These are phyloP conservation scores for Mucuna pruriens DNA, from an alignment of 306 rosid species.

Conservation along the genomic window DNA sequence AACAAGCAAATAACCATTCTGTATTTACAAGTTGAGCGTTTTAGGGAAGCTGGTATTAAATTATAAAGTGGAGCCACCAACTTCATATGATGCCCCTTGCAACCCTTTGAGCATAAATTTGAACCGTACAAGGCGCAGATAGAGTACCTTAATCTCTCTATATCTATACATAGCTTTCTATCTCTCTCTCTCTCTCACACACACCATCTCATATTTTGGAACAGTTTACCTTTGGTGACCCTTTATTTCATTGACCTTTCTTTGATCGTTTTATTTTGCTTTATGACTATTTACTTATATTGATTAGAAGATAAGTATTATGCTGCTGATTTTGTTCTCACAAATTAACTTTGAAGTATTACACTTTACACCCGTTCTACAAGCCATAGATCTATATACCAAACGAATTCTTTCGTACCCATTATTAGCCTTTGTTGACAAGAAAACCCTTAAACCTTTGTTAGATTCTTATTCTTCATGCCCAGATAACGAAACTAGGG, in stretches of 20 bases:
- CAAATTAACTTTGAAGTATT: constrained; percentile 27
- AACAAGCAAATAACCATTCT: background rate
- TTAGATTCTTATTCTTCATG: constrained; percentile 29
- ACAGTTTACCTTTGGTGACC: background rate
- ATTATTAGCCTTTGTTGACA: constrained; percentile 6
- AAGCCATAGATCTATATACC: constrained; percentile 26
- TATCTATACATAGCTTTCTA: background rate
- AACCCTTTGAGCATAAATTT: constrained; percentile 16
- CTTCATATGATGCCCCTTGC: background rate
- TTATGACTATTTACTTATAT: background rate
- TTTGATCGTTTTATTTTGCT: background rate
- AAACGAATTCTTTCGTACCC: constrained; percentile 2
- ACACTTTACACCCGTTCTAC: background rate
- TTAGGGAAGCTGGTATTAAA: background rate
- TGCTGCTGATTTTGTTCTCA: background rate
- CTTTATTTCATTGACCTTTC: background rate
- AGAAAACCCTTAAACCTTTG: background rate
- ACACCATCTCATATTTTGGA: background rate
- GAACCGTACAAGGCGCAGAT: background rate
- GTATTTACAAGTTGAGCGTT: background rate
- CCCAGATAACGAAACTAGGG: background rate
- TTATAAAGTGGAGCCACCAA: background rate
- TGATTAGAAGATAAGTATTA: background rate
- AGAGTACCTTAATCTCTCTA: background rate
- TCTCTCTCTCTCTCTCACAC: background rate